Evolutionary conservation across 75 land plant species (phyloP).

Genomic region (Pinus albicaulis): DNA sequence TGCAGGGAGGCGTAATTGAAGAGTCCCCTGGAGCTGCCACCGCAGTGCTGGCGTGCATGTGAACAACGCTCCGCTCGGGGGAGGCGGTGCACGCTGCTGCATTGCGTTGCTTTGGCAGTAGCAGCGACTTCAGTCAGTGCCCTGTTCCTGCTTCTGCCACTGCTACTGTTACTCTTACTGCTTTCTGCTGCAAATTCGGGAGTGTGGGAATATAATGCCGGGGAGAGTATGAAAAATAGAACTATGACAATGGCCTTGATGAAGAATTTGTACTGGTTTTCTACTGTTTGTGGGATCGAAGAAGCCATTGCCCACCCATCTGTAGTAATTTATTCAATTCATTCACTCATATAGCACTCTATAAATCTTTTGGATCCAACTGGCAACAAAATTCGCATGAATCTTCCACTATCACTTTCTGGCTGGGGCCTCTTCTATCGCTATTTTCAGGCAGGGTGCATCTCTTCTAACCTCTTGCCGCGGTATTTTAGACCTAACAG

Average conservation of each 20-base stretch:
- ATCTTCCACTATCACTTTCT: no score
- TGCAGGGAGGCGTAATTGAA: conserved; percentile 66
- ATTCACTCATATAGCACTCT: no score
- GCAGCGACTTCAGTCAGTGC: neutral
- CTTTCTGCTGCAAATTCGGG: neutral
- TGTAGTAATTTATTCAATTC: no score
- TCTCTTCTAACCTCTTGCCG: no score
- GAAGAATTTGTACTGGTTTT: neutral
- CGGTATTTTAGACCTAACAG: no score
- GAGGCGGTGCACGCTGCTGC: neutral
- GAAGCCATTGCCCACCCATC: no score
- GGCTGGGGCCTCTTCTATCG: no score
- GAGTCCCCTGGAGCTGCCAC: conserved; percentile 20
- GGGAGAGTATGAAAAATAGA: neutral
- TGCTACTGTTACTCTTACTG: no score
- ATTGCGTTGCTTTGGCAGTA: neutral
- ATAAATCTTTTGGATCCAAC: no score
- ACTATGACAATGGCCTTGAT: neutral
- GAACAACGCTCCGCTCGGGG: conserved; percentile 24
- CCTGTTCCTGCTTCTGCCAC: neutral
- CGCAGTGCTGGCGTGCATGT: conserved; percentile 21
- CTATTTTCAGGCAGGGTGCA: no score
- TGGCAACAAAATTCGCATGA: no score
- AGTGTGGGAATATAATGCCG: neutral
- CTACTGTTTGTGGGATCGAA: no score